Base-by-base conservation (phyloP, 1,284 basidiomycete species). In the Rhodotorula sp. region DNA sequence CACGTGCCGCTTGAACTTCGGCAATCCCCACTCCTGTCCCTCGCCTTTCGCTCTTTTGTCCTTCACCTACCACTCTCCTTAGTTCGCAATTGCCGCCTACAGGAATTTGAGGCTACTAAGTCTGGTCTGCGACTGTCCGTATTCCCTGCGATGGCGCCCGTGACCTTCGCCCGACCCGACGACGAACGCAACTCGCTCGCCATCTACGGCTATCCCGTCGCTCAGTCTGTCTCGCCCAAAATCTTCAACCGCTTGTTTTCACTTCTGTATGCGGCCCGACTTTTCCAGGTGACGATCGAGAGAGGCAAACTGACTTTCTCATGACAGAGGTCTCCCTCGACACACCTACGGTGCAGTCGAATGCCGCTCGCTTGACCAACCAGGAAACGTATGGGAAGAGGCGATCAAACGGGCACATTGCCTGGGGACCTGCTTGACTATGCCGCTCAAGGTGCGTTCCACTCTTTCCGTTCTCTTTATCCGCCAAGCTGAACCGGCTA, bases 401-500 rank as follows among this genome's bases (percentile, higher is more conserved):
- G 56, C 46, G 5, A 10, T 44, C 4, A 28, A 24, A 20, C 18
- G 18, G n/a, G 4, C 18, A 0, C 50, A 58, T n/a, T 46, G 15
- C 31, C 50, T 65, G 18, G 63, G 63, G 0, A 48, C 63, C 0
- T 65, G 63, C 63, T 24, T 65, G 22, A 65, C 63, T 18, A 65
- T 59, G 47, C 63, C 63, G 48, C 46, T 56, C 53, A 59, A 48
- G 30, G 59, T 61, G 34, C 48, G 11, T 26, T 13, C n/a, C 13
- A n/a, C n/a, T 28, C 16, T 10, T 5, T 18, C 18, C 10, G 28
- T 26, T 6, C 13, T 2, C 26, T 22, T 8, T 2, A 3, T 4
- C 4, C 10, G 0, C 9, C 40, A 20, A 15, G 22, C n/a, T 26
- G 13, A 26, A 48, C 8, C 10, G 11, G 37, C 24, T 3, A 6